Evolutionary conservation across 2,329 filamentous ascomycete species (phyloP).

Genomic region (Dothiorella sarmentorum): DNA sequence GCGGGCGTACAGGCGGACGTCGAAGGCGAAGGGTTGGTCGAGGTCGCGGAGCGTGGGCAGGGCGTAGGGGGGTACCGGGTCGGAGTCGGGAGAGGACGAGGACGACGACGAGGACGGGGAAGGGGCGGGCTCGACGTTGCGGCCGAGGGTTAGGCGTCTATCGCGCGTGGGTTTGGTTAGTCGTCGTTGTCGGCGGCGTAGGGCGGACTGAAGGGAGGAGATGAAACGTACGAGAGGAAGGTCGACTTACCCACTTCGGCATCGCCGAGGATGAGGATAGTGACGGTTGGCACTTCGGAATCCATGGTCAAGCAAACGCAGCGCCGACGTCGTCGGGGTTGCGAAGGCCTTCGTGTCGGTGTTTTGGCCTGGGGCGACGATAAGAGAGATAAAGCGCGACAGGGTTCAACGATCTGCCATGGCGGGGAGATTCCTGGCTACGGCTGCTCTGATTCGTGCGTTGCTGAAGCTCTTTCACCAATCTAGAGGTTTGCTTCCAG

Average conservation of each 20-base stretch:
- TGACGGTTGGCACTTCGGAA: slow-evolving; percentile 36
- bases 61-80: slow-evolving; percentile 34
- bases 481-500: no score
- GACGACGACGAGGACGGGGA: slow-evolving; percentile 28
- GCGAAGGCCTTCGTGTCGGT: neutral
- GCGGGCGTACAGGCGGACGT: slow-evolving; percentile 55
- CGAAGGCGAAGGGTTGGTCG: slow-evolving; percentile 58
- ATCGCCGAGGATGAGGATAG: slow-evolving; percentile 58
- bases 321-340: no score
- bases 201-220: neutral
- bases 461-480: neutral
- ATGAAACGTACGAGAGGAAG: slow-evolving; percentile 55
- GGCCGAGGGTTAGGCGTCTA: slow-evolving; percentile 26
- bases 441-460: neutral
- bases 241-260: slow-evolving; percentile 60
- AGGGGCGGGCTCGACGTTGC: slow-evolving; percentile 29
- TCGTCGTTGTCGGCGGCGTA: neutral
- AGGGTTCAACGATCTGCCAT: slow-evolving; percentile 3
- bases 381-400: neutral
- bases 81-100: no score
- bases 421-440: neutral
- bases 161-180: neutral
- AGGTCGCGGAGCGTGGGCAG: slow-evolving; percentile 49
- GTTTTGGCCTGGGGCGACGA: neutral
- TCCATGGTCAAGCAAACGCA: slow-evolving; percentile 2